These are phyloP conservation scores for Starmerella powellii DNA, from an alignment of 805 yeast species.

Conservation along the genomic window DNA sequence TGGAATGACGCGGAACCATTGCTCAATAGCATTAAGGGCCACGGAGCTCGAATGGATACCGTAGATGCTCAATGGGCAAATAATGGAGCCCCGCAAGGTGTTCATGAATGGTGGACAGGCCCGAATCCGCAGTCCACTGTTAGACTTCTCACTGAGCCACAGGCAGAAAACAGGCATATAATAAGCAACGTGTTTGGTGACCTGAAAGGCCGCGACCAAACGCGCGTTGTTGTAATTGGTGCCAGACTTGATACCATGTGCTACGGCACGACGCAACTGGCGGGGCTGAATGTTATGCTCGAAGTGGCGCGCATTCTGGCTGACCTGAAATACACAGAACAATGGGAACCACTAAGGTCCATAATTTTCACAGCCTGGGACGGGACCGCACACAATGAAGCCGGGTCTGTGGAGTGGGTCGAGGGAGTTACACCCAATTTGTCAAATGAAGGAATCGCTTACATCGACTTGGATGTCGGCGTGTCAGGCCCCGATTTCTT, in stretches of 20 bases:
- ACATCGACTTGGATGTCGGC: conserved; percentile 62
- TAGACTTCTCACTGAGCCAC: conserved; percentile 33
- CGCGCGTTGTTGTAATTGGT: conserved; percentile 57
- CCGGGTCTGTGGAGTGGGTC: conserved; percentile 74
- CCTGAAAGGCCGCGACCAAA: conserved; percentile 63
- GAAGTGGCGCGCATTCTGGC: conserved; percentile 62
- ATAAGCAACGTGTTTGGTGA: conserved; percentile 71
- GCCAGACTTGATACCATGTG: conserved; percentile 71
- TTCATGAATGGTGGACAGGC: conserved; percentile 38
- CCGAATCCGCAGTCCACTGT: conserved; percentile 22
- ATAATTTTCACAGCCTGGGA: conserved; percentile 77
- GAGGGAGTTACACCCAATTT: conserved; percentile 45
- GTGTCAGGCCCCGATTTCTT: conserved; percentile 38
- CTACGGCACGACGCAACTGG: conserved; percentile 57
- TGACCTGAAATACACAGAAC: conserved; percentile 45
- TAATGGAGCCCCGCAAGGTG: conserved; percentile 25
- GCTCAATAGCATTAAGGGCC: conserved; percentile 30
- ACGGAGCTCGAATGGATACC: conserved; percentile 29
- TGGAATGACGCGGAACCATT: conserved; percentile 51
- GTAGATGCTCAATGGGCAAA: conserved; percentile 28
- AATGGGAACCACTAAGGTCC: conserved; percentile 76
- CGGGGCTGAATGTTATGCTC: conserved; percentile 62
- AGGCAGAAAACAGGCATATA: conserved; percentile 42
- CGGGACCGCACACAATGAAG: conserved; percentile 65
- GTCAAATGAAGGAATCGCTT: conserved; percentile 49